These are phyloP conservation scores for Aspergillus brasiliensis DNA, from an alignment of 2,329 filamentous ascomycete genomes.

Conservation along the genomic window DNA sequence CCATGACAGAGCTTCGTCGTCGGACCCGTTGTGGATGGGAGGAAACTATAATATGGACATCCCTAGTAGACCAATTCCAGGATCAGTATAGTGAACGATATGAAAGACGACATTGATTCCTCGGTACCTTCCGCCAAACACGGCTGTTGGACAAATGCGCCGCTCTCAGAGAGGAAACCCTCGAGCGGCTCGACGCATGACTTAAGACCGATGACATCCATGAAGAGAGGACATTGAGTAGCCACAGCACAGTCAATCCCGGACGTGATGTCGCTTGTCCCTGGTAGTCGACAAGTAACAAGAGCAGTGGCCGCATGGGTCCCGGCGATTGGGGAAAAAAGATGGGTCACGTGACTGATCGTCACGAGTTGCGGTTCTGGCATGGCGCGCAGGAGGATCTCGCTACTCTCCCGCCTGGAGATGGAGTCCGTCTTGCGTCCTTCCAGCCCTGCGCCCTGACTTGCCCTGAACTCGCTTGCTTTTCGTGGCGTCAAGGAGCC, in stretches of 20 bases:
- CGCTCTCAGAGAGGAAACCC: constrained; percentile 39
- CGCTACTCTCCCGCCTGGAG: constrained; percentile 21
- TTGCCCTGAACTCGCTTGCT: background rate
- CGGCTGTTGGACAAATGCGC: constrained; percentile 30
- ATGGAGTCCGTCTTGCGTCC: constrained; percentile 13
- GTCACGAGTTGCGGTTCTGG: constrained; percentile 37
- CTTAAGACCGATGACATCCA: constrained; percentile 47
- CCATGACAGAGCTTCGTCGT: background rate
- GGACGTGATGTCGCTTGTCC: background rate
- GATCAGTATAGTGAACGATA: background rate
- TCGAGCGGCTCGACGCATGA: constrained; percentile 41
- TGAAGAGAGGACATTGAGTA: constrained; percentile 29
- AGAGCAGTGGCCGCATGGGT: background rate
- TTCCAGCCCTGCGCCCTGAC: constrained; percentile 9
- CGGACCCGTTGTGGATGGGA: background rate
- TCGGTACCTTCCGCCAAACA: constrained; percentile 30
- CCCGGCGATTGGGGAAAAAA: constrained; percentile 28
- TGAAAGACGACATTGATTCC: background rate
- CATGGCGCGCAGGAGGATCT: constrained; percentile 32
- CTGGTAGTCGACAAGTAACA: constrained; percentile 3
- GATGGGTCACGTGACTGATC: constrained; percentile 34
- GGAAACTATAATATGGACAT: background rate
- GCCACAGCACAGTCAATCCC: constrained; percentile 2
- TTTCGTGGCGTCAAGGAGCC: background rate
- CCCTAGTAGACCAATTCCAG: background rate